A percentile compares a stretch with the other conserved stretches of the same genome.
Evolutionary conservation across 495 filamentous ascomycete species (phyloP).

Genomic region (Aspergillus cavernicola): DNA sequence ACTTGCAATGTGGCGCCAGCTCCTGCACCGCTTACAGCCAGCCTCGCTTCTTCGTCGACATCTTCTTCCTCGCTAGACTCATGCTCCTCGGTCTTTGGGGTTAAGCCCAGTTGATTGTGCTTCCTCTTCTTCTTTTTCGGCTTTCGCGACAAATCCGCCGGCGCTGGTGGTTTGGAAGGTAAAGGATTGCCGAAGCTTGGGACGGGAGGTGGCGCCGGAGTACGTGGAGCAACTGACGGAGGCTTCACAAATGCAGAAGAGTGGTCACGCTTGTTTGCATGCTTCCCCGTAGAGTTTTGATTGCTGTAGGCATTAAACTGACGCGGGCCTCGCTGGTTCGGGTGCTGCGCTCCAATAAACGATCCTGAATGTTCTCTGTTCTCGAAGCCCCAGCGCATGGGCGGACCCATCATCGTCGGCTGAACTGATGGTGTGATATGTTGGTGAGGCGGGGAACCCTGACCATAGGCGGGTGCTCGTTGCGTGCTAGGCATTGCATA

Average conservation of each 20-base stretch:
- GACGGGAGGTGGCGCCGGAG: constrained; percentile 52
- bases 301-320: constrained; percentile 47
- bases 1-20: constrained; percentile 38
- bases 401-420: constrained; percentile 53
- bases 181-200: constrained; percentile 59
- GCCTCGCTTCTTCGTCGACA: constrained; percentile 60
- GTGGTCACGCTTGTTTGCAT: constrained; percentile 39
- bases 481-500: constrained; percentile 24
- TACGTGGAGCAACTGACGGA: constrained; percentile 32
- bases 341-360: constrained; percentile 21
- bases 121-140: constrained; percentile 73
- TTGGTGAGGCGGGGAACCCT: constrained; percentile 22
- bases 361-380: constrained; percentile 21
- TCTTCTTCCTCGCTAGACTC: constrained; percentile 71
- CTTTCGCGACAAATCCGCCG: constrained; percentile 36
- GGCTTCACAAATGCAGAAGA: constrained; percentile 42
- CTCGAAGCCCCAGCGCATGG: constrained; percentile 57
- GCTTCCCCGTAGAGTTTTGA: constrained; percentile 27
- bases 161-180: constrained; percentile 58
- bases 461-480: constrained; percentile 24
- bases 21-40: constrained; percentile 30
- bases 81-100: constrained; percentile 67
- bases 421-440: constrained; percentile 29
- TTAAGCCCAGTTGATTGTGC: constrained; percentile 76
- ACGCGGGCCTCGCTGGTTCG: constrained; percentile 34